Conservation (phyloP, 2,329 filamentous ascomycete genomes). For the Cytospora piceicola region DNA sequence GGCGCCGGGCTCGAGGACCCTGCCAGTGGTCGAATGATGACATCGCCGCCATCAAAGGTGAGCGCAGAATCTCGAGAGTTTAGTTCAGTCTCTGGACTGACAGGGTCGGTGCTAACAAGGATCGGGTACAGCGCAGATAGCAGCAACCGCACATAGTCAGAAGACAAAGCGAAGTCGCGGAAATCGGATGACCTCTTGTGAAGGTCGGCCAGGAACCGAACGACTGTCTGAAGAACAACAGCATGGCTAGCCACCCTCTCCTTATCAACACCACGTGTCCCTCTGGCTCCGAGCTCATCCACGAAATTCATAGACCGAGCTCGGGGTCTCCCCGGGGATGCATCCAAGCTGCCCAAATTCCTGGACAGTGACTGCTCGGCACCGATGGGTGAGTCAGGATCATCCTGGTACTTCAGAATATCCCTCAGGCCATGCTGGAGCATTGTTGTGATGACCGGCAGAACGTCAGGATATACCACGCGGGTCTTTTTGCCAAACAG, state of each 20-base stretch:
- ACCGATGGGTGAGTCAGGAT: conserved; percentile 57
- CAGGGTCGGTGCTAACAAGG: conserved; percentile 81
- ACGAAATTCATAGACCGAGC: conserved; percentile 70
- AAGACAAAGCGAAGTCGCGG: conserved; percentile 78
- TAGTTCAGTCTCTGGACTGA: conserved; percentile 85
- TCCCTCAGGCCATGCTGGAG: conserved; percentile 81
- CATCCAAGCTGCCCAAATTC: conserved; percentile 35
- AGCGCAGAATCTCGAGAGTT: conserved; percentile 79
- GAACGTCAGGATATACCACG: conserved; percentile 75
- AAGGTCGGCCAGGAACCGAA: conserved; percentile 78
- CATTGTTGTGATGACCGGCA: conserved; percentile 84
- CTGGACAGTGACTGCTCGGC: conserved; percentile 34
- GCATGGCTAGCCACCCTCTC: conserved; percentile 61
- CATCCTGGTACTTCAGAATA: conserved; percentile 64
- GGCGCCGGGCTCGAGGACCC: conserved; percentile 64
- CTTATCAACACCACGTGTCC: conserved; percentile 48
- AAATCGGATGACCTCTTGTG: conserved; percentile 78
- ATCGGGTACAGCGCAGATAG: conserved; percentile 83
- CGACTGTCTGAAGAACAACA: conserved; percentile 72
- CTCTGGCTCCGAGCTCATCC: conserved; percentile 59
- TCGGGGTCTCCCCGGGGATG: conserved; percentile 45
- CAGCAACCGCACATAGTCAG: conserved; percentile 80
- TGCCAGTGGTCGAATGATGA: conserved; percentile 76
- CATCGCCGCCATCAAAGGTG: conserved; percentile 83
- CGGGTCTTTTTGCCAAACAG: conserved; percentile 67